These are phyloP conservation scores for Domatiomyces catenatus DNA, from an alignment of 2,329 filamentous ascomycete species.

Conservation along the genomic window DNA sequence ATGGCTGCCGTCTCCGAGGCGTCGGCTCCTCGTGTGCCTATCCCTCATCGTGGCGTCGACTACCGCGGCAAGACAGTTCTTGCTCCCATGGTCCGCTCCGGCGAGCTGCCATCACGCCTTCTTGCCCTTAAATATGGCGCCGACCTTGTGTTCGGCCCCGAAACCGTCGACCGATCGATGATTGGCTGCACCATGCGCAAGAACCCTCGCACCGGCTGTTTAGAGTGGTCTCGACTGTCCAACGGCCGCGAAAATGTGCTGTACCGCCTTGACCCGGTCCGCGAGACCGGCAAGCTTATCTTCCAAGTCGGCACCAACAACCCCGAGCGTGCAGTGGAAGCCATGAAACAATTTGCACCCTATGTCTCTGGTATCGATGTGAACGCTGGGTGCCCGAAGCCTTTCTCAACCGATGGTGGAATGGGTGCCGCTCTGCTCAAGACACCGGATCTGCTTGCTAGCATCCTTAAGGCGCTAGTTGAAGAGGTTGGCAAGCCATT, in stretches of 20 bases:
- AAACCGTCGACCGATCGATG: slow-evolving; percentile 83
- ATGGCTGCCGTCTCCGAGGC: slow-evolving; percentile 3
- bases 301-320: slow-evolving; percentile 87
- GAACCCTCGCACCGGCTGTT: slow-evolving; percentile 59
- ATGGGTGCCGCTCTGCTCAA: slow-evolving; percentile 88
- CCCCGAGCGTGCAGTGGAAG: slow-evolving; percentile 66
- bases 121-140: slow-evolving; percentile 87
- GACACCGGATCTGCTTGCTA: slow-evolving; percentile 67
- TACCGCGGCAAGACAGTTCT: slow-evolving; percentile 89
- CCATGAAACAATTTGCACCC: slow-evolving; percentile 65
- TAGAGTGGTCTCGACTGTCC: slow-evolving; percentile 69
- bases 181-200: slow-evolving; percentile 69
- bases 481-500: slow-evolving; percentile 59
- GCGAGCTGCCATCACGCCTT: slow-evolving; percentile 79
- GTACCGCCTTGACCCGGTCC: slow-evolving; percentile 65
- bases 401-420: slow-evolving; percentile 81
- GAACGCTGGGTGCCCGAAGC: slow-evolving; percentile 95
- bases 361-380: slow-evolving; percentile 93
- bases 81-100: slow-evolving; percentile 95
- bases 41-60: slow-evolving; percentile 77
- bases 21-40: slow-evolving; percentile 52
- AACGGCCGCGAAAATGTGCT: slow-evolving; percentile 63
- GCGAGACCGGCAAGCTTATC: slow-evolving; percentile 60
- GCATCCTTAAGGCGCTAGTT: slow-evolving; percentile 72
- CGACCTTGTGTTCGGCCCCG: slow-evolving; percentile 93